These are phyloP conservation scores for Dalbergia cochinchinensis DNA, from an alignment of 306 rosid species.

Conservation along the genomic window DNA sequence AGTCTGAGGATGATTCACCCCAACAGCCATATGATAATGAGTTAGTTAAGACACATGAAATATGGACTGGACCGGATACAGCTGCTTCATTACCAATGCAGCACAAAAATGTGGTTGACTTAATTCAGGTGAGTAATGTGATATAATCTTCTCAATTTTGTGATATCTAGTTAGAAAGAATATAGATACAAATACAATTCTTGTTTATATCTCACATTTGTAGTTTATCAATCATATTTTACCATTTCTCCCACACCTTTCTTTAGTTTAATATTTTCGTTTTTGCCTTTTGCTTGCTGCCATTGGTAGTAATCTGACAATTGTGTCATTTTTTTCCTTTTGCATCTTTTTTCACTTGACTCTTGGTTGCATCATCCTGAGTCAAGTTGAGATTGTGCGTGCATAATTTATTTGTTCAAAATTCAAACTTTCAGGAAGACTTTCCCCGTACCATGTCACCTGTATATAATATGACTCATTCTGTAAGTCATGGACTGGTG, in stretches of 20 bases:
- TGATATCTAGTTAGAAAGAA: not conserved
- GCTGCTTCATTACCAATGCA: slow-evolving; percentile 49
- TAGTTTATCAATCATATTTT: slow-evolving; percentile 25
- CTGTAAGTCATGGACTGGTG: slow-evolving; percentile 40
- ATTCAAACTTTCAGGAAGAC: slow-evolving; percentile 62
- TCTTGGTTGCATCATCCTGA: not conserved
- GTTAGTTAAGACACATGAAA: slow-evolving; percentile 48
- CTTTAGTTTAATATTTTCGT: not conserved
- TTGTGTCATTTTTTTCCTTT: not conserved
- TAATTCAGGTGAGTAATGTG: slow-evolving; percentile 60
- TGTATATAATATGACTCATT: slow-evolving; percentile 50
- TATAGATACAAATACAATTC: slow-evolving; percentile 3
- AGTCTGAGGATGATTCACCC: slow-evolving; percentile 73
- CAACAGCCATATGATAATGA: slow-evolving; percentile 59
- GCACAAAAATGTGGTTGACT: slow-evolving; percentile 58
- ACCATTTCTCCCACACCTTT: not conserved
- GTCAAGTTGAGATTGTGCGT: not conserved
- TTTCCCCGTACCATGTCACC: slow-evolving; percentile 56
- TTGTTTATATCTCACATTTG: not conserved
- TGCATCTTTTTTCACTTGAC: not conserved
- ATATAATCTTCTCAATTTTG: slow-evolving; percentile 39
- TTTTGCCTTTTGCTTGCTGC: slow-evolving; percentile 34
- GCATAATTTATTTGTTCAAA: slow-evolving; percentile 30
- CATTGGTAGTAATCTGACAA: not conserved
- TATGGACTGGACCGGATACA: slow-evolving; percentile 49